These are phyloP conservation scores for Diplodia mutila DNA, from an alignment of 2,329 filamentous ascomycete genomes.

Conservation along the genomic window DNA sequence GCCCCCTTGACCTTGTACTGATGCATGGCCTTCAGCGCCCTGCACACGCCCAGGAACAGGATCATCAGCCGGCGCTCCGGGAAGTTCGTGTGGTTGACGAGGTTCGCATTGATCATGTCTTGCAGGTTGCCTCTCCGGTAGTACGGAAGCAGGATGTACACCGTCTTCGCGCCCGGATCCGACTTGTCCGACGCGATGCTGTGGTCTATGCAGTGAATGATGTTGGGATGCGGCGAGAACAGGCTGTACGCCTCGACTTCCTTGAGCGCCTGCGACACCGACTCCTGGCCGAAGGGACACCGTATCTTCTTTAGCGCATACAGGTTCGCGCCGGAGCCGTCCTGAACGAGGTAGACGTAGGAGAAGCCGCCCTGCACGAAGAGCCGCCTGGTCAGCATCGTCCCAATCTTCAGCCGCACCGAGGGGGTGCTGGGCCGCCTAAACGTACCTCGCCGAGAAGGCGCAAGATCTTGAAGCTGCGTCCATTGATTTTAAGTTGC, in stretches of 20 bases:
- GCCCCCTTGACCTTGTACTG: conserved; percentile 71
- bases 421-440: no score
- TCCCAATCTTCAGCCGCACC: neutral
- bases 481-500: conserved; percentile 90
- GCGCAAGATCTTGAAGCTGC: conserved; percentile 93
- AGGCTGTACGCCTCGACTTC: conserved; percentile 96
- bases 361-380: conserved; percentile 84
- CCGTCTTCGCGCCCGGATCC: conserved; percentile 78
- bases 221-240: conserved; percentile 80
- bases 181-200: conserved; percentile 73
- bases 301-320: conserved; percentile 98
- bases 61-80: conserved; percentile 87
- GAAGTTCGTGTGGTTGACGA: conserved; percentile 91
- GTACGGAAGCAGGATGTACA: conserved; percentile 95
- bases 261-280: conserved; percentile 89
- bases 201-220: conserved; percentile 86
- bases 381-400: conserved; percentile 9
- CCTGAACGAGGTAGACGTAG: conserved; percentile 98
- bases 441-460: conserved; percentile 80
- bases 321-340: conserved; percentile 78
- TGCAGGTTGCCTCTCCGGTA: conserved; percentile 94
- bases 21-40: conserved; percentile 88
- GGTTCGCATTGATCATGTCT: conserved; percentile 97
- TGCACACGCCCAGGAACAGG: conserved; percentile 89
- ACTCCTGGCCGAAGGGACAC: conserved; percentile 96